phyloP scores from a whole-genome alignment of 176 grass and related monocot species.

The Avena insularis region DNA sequence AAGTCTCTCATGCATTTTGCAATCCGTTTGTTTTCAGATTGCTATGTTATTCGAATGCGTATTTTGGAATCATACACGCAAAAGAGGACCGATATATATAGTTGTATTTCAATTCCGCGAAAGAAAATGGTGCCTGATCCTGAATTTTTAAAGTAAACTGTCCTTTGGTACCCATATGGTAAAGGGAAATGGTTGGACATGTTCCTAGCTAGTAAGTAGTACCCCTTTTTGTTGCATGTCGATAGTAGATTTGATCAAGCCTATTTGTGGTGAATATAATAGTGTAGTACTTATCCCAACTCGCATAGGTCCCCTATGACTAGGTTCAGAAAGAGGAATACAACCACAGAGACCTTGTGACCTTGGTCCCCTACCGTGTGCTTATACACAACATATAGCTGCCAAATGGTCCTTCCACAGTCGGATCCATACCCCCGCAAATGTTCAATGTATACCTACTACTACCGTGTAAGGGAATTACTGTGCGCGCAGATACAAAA shows the following conservation, averaged over 20 bases:
- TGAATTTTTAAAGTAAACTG: neutral
- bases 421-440: neutral
- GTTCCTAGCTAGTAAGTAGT: neutral
- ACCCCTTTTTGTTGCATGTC: neutral
- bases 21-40: neutral
- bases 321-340: constrained; percentile 28
- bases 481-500: constrained; percentile 38
- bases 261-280: neutral
- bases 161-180: neutral
- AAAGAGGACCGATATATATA: neutral
- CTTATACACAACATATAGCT: constrained; percentile 20
- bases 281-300: constrained; percentile 33
- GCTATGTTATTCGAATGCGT: neutral
- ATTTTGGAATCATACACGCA: neutral
- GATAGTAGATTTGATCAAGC: neutral
- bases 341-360: neutral
- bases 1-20: neutral
- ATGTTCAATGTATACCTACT: constrained; percentile 36
- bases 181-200: neutral
- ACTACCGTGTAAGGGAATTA: constrained; percentile 8
- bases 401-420: constrained; percentile 24
- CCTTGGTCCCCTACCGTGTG: constrained; percentile 33
- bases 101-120: neutral
- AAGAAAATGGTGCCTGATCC: neutral
- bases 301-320: constrained; percentile 40